Conservation (phyloP, 2,329 filamentous ascomycete species). For the Sclerotinia sclerotiorum region DNA sequence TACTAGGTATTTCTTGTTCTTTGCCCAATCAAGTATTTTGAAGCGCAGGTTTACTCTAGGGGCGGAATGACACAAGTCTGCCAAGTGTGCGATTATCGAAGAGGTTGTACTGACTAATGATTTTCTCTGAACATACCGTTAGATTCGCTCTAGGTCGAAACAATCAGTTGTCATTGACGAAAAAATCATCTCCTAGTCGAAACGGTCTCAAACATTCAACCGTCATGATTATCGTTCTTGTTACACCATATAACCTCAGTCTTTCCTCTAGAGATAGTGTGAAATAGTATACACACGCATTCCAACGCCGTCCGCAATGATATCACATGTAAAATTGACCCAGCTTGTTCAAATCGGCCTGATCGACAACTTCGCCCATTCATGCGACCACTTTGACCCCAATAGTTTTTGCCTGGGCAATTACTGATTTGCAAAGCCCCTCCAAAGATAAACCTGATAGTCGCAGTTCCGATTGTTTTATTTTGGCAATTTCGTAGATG, state of each 20-base stretch:
- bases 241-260: constrained; percentile 6
- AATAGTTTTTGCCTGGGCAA: constrained; percentile 73
- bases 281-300: constrained; percentile 12
- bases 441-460: constrained; percentile 70
- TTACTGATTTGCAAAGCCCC: constrained; percentile 70
- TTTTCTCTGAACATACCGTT: not conserved
- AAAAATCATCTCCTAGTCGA: not conserved
- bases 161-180: not conserved
- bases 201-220: constrained; percentile 1
- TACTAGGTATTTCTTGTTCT: not conserved
- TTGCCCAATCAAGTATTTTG: not conserved
- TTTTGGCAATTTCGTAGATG: constrained; percentile 95
- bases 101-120: constrained; percentile 9
- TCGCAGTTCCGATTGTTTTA: constrained; percentile 79
- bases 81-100: not conserved
- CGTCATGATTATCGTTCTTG: not conserved
- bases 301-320: constrained; percentile 38
- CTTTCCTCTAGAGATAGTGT: constrained; percentile 3
- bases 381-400: constrained; percentile 70
- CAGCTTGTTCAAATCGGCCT: not conserved
- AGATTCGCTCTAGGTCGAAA: not conserved
- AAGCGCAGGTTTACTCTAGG: not conserved
- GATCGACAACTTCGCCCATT: constrained; percentile 6
- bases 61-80: not conserved
- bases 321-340: constrained; percentile 9